Conservation (phyloP, 192 early-diverging fungal species). For the Entomortierella chlamydospora region DNA sequence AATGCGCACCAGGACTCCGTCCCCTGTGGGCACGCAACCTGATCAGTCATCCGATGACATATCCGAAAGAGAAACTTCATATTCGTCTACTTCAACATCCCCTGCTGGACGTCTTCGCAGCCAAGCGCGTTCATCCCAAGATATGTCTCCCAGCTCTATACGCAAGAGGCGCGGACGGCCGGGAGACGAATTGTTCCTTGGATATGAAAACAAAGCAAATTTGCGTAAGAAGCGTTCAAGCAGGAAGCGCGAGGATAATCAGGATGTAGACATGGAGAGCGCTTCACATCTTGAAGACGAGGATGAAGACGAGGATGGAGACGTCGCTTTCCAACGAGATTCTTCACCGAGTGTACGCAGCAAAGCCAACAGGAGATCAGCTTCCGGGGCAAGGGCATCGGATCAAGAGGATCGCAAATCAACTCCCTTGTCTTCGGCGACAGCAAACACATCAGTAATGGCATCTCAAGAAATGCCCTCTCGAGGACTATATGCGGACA, state of each 20-base stretch:
- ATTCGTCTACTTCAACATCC: constrained; percentile 19
- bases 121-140: neutral
- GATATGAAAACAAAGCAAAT: neutral
- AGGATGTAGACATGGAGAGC: constrained; percentile 22
- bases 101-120: constrained; percentile 1
- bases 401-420: constrained; percentile 42
- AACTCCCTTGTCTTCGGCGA: constrained; percentile 23
- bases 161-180: constrained; percentile 27
- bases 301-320: constrained; percentile 10
- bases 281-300: constrained; percentile 23
- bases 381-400: constrained; percentile 15
- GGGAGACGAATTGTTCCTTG: constrained; percentile 43
- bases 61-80: constrained; percentile 51
- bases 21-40: constrained; percentile 12
- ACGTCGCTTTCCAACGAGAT: constrained; percentile 4
- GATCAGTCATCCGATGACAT: constrained; percentile 28
- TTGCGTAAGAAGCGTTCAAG: constrained; percentile 4
- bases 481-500: constrained; percentile 31
- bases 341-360: constrained; percentile 16
- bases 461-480: neutral
- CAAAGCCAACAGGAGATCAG: constrained; percentile 19
- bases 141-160: constrained; percentile 5
- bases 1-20: constrained; percentile 13
- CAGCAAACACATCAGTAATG: constrained; percentile 12
- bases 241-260: neutral